Percentiles rank a stretch among this genome's conserved stretches.
Conservation (phyloP, 2,329 filamentous ascomycete species). For the Emergomyces pasteurianus region DNA sequence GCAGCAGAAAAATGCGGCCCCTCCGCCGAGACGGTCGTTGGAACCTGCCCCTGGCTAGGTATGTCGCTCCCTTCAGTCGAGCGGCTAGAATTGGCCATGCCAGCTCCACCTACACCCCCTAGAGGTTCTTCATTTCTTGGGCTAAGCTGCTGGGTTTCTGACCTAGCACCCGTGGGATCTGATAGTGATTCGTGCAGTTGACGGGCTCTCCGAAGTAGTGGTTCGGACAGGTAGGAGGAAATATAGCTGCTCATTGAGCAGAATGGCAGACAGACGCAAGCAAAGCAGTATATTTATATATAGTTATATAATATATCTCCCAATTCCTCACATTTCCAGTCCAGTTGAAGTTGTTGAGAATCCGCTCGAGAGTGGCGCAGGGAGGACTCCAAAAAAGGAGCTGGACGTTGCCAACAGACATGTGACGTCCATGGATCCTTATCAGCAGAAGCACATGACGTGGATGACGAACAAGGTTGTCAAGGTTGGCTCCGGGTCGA, state of each 20-base stretch:
- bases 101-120: not conserved
- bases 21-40: not conserved
- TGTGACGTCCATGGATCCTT: not conserved
- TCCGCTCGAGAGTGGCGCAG: not conserved
- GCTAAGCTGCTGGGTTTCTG: not conserved
- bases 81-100: not conserved
- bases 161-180: not conserved
- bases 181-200: conserved; percentile 20
- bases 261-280: not conserved
- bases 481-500: not conserved
- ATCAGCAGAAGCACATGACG: not conserved
- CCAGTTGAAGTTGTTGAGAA: not conserved
- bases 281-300: not conserved
- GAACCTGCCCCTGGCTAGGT: not conserved
- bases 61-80: not conserved
- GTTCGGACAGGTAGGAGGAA: conserved; percentile 32
- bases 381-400: not conserved
- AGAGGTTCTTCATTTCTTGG: not conserved
- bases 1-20: not conserved
- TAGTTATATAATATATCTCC: not conserved
- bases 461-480: too few relatives aligned
- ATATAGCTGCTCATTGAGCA: conserved; percentile 34
- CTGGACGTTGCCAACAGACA: not conserved
- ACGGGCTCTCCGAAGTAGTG: conserved; percentile 32
- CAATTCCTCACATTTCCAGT: not conserved